A percentile compares a stretch with the other conserved stretches of the same genome.
Evolutionary conservation across 169 alveolate genomes (phyloP).

Genomic region (Theileria annulata): DNA sequence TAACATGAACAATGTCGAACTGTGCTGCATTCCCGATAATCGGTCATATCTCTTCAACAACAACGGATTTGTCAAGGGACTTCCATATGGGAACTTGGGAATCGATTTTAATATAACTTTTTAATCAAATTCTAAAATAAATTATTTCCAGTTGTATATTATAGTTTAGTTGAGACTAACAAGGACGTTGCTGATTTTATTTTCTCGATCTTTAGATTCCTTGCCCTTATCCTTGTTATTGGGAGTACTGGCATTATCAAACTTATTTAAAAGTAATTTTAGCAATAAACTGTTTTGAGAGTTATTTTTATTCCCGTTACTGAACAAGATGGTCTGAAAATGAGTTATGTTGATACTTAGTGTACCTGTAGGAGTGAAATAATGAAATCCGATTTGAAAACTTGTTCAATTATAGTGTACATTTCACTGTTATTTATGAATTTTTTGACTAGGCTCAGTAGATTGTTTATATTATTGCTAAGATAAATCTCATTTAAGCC

Average conservation of each 20-base stretch:
- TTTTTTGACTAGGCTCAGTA: not conserved
- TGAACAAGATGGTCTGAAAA: not conserved
- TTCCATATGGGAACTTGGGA: constrained; percentile 76
- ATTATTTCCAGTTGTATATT: not conserved
- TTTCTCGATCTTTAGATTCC: not conserved
- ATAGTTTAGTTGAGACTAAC: not conserved
- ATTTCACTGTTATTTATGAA: not conserved
- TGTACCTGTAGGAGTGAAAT: not conserved
- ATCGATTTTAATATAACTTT: constrained; percentile 64
- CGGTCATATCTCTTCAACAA: constrained; percentile 70
- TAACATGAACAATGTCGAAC: constrained; percentile 68
- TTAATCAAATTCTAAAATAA: constrained; percentile 6
- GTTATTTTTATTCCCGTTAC: not conserved
- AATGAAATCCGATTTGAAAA: not conserved
- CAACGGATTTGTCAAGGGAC: constrained; percentile 74
- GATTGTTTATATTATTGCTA: not conserved
- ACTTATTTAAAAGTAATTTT: too few relatives aligned
- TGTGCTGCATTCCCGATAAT: constrained; percentile 79
- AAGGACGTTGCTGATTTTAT: not conserved
- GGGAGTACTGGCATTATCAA: not conserved
- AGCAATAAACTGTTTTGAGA: not conserved
- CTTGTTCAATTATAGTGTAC: not conserved
- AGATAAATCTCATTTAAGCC: not conserved
- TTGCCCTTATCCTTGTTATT: not conserved
- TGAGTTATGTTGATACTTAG: not conserved